Evolutionary conservation across 495 filamentous ascomycete genomes (phyloP), one percentile per base, ranked within the genome.

Genomic region (Lasiosphaeria miniovina): DNA sequence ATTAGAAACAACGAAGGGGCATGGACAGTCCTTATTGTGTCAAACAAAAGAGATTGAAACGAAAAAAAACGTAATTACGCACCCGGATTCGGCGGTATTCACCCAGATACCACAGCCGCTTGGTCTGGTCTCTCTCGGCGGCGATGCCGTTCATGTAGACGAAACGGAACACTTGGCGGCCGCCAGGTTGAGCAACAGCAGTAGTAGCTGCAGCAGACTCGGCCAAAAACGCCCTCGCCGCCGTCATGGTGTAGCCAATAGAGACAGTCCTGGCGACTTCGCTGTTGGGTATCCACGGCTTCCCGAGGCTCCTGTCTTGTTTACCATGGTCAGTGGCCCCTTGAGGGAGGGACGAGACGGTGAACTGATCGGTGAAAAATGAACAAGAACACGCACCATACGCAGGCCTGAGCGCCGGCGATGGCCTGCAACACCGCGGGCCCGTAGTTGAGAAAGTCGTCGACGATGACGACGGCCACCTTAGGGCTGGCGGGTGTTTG

Each of bases 361-460:
- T 24, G 24, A 24, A 24, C 24, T 24, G 24, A 24, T 24, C 24
- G 2, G 24, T 2, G 24, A 24, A 24, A 24, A 24, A 2, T 24
- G 0, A 24, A 24, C 24, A 24, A 24, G 24, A 24, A 24, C 9
- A 49, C 12, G 46, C 3, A 5, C 46, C 46, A 49, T 12, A 49
- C 31, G 46, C 46, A 49, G 14, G 46, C 46, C 2, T 49, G n/a
- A 4, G 46, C 46, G 46, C 46, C 46, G 14, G 12, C 46, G 0
- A 17, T 49, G 12, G 46, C 46, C 5, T 5, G 6, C 12, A 49
- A 9, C 8, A 5, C 15, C 4, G 12, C 12, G 6, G 3, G 9
- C n/a, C 31, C 15, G 46, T 49, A 49, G 46, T n/a, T 15, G 4
- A 49, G 46, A 6, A n/a, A 49, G 46, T 49, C 46, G 46, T 49